These are phyloP conservation scores for Lavandula angustifolia DNA, from an alignment of 257 asterid species.

Conservation along the genomic window DNA sequence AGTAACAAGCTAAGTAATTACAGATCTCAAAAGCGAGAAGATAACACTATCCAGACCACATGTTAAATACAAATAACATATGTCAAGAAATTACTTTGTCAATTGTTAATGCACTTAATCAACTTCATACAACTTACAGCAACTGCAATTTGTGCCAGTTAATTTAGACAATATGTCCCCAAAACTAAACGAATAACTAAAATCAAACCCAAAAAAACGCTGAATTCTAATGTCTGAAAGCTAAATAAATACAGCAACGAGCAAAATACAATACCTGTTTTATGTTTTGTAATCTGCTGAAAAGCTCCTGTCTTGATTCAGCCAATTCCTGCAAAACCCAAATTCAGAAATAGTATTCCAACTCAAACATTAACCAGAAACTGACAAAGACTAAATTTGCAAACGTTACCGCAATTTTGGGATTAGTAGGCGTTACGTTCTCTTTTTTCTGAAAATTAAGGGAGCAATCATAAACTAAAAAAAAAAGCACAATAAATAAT, in stretches of 20 bases:
- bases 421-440: conserved; percentile 53
- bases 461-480: background rate
- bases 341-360: background rate
- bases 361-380: background rate
- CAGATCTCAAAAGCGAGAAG: conserved; percentile 5
- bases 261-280: conserved; percentile 57
- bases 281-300: conserved; percentile 68
- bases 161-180: conserved; percentile 16
- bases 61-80: background rate
- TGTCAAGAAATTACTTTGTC: background rate
- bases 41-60: background rate
- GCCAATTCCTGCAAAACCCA: conserved; percentile 64
- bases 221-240: background rate
- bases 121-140: background rate
- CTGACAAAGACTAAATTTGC: background rate
- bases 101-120: background rate
- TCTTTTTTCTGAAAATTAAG: conserved; percentile 56
- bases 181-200: conserved; percentile 6
- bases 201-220: background rate
- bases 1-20: background rate
- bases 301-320: conserved; percentile 84
- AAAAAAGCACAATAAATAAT: background rate
- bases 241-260: background rate
- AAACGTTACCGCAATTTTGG: conserved; percentile 68
- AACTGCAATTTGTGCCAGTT: background rate